Evolutionary conservation across 495 filamentous ascomycete genomes (phyloP), one percentile per base, ranked within the genome.

Genomic region (Friedmanniomyces simplex): DNA sequence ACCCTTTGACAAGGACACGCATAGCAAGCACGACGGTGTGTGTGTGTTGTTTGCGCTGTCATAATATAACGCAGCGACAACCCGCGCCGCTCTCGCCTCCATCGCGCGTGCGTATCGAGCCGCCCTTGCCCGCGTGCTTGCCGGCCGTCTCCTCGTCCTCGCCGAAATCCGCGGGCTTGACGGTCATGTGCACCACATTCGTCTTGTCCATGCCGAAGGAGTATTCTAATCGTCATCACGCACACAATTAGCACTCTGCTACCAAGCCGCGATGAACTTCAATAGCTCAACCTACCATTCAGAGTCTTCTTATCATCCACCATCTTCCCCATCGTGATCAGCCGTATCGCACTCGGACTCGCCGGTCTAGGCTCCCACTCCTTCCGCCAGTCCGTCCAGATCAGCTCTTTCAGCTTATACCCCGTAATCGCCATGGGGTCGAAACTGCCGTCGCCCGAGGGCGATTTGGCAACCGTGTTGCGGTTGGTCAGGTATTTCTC

Each of bases 181-280:
- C 79, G 21, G 88, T 93, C 90, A 96, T 95, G 72, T 96, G 90
- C 14, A 96, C 82, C 51, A 95, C 88, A 63, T 94, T 94, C 24
- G 86, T 75, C 49, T 72, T 64, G 28, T 84, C 86, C 25, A 75
- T 70, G 58, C 77, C 85, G 65, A 96, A 91, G 48, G 80, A 82
- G 64, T 86, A 91, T 50, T 94, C 90, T 95, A n/a, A n/a, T n/a
- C n/a, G n/a, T n/a, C n/a, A n/a, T n/a, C n/a, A n/a, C n/a, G n/a
- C n/a, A n/a, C n/a, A n/a, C n/a, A n/a, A n/a, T n/a, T n/a, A n/a
- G n/a, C n/a, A n/a, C n/a, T n/a, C n/a, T n/a, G n/a, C n/a, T n/a
- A n/a, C n/a, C n/a, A n/a, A n/a, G n/a, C n/a, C n/a, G n/a, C n/a
- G n/a, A n/a, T n/a, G n/a, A n/a, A n/a, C n/a, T n/a, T n/a, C n/a